phyloP scores from a whole-genome alignment of 352 stramenopile genomes.

The Globisporangium solare region DNA sequence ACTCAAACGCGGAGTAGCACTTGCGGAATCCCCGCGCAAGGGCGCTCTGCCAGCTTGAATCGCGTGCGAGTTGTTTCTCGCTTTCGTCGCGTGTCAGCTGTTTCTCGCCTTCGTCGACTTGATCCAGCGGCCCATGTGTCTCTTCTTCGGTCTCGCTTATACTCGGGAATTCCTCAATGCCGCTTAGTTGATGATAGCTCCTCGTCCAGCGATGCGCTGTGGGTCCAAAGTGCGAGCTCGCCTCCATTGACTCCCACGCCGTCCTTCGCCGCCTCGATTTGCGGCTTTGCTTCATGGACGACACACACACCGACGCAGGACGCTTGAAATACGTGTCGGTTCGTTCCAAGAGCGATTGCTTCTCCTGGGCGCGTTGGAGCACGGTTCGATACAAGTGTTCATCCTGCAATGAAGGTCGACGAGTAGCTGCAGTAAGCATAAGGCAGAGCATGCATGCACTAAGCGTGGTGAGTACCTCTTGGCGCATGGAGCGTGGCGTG shows the following conservation, averaged over 20 bases:
- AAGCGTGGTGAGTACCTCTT: neutral
- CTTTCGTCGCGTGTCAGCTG: neutral
- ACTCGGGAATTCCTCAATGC: slow-evolving; percentile 46
- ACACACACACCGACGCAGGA: slow-evolving; percentile 53
- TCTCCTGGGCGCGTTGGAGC: slow-evolving; percentile 22
- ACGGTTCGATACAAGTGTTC: neutral
- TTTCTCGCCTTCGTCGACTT: slow-evolving; percentile 16
- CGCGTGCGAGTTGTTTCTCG: neutral
- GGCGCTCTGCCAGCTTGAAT: neutral
- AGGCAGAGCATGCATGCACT: neutral
- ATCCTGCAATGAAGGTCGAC: neutral
- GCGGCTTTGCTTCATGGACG: slow-evolving; percentile 34
- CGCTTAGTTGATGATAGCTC: slow-evolving; percentile 53
- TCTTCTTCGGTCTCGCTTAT: slow-evolving; percentile 23
- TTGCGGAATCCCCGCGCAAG: slow-evolving; percentile 12
- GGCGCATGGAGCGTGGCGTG: slow-evolving; percentile 37
- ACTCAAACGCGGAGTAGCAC: slow-evolving; percentile 30
- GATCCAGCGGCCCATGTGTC: neutral
- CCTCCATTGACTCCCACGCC: slow-evolving; percentile 54
- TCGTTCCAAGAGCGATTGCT: slow-evolving; percentile 49
- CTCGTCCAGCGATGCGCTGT: slow-evolving; percentile 64
- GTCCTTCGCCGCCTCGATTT: slow-evolving; percentile 36
- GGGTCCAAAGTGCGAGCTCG: slow-evolving; percentile 50
- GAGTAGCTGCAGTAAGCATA: neutral
- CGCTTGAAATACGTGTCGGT: slow-evolving; percentile 47